Percentiles rank a stretch among this genome's conserved stretches.
These are phyloP conservation scores for Smittium mucronatum DNA, from an alignment of 371 early-diverging fungal genomes.

Conservation along the genomic window DNA sequence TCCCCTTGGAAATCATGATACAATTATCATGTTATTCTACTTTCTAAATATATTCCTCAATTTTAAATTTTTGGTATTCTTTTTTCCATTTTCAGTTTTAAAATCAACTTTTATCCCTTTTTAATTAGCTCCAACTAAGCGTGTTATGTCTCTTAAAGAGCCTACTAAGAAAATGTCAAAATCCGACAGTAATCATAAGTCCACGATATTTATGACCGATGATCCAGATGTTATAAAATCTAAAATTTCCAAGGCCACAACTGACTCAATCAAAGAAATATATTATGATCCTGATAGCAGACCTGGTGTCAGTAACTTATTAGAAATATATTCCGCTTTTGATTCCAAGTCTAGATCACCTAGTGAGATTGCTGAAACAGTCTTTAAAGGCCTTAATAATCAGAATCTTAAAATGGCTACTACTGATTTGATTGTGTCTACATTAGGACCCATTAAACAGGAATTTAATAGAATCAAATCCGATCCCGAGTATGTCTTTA, in stretches of 20 bases:
- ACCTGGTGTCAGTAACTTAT: conserved; percentile 75
- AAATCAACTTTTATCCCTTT: too few species aligned
- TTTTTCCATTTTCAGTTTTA: too few species aligned
- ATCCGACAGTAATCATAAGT: conserved; percentile 51
- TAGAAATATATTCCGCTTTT: conserved; percentile 56
- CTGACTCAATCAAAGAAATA: conserved; percentile 54
- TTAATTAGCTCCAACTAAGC: too few species aligned
- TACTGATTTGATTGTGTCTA: too few species aligned
- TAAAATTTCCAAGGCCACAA: conserved; percentile 63
- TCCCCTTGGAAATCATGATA: too few species aligned
- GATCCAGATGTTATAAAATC: conserved; percentile 43
- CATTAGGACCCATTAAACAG: too few species aligned
- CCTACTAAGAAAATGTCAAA: conserved; percentile 99
- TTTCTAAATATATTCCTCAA: too few species aligned
- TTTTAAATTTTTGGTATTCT: too few species aligned
- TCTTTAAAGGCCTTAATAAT: conserved; percentile 2
- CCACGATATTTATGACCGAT: conserved; percentile 68
- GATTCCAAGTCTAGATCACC: not conserved
- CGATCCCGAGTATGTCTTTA: too few species aligned
- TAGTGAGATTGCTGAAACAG: not conserved
- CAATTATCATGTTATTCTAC: too few species aligned
- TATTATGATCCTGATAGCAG: conserved; percentile 55
- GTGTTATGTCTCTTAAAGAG: too few species aligned
- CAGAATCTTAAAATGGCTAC: conserved; percentile 7
- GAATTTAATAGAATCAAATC: too few species aligned